Base-by-base conservation (phyloP, 1,284 basidiomycete genomes). In the Spongispora temasekensis region DNA sequence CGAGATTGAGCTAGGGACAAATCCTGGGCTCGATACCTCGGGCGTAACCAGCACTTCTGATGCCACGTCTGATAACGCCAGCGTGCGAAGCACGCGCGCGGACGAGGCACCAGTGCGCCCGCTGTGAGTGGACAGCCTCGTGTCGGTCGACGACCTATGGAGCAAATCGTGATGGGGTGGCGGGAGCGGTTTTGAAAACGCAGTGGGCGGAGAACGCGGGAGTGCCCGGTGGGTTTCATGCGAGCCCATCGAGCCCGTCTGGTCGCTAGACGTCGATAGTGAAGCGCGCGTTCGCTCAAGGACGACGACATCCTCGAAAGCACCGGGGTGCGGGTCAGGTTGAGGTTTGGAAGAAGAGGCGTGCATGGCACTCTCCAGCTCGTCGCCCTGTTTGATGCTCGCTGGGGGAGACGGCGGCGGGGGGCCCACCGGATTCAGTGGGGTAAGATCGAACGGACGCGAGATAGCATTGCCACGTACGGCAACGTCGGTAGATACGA, bases 331-430 rank as follows among this genome's bases (percentile, higher is more conserved):
- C 21, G 61, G 50, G 32, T 23, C 28, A 17, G 58, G 37, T 50
- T 67, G 64, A 46, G 71, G 60, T 54, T 64, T 63, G 56, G 59
- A 56, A 12, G 56, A 53, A 65, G 60, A 57, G 3, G 52, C 30
- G 56, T 40, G 57, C 62, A 62, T 54, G 28, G 46, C 13, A 51
- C 53, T 32, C 53, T 59, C 61, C 0, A 23, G 1, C 9, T 73
- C 70, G 50, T 73, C 69, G 52, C 30, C 34, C 2, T 75, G 74
- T 59, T 83, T 83, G 31, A 83, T 76, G 68, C 86, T 87, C 13
- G 85, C 85, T 4, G 87, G 88, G 0, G 87, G 87, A 0, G 86
- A 88, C 5, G 88, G 87, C 2, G 87, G 87, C 0, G 86, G 85
- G 5, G 87, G 86, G 19, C 86, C 86, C 25, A 80, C 65, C 59